phyloP scores from a whole-genome alignment of 805 yeast genomes.

The Priceomyces medius region DNA sequence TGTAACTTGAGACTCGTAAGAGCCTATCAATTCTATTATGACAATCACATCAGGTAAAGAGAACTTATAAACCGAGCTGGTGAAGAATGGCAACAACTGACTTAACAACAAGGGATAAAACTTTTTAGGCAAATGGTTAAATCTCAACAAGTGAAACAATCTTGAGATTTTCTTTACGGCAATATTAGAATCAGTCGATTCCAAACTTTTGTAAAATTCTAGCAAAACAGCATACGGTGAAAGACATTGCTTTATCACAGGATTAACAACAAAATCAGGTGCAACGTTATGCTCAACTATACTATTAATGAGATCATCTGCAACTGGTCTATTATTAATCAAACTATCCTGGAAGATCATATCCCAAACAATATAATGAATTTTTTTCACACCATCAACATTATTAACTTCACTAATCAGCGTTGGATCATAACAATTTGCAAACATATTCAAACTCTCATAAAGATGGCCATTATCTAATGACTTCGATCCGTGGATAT shows the following conservation, averaged over 20 bases:
- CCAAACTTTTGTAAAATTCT: conserved; percentile 42
- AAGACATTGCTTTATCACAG: conserved; percentile 63
- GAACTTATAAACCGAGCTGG: conserved; percentile 13
- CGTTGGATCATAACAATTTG: conserved; percentile 55
- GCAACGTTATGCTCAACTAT: conserved; percentile 40
- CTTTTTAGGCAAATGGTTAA: conserved; percentile 45
- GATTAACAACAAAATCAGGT: conserved; percentile 39
- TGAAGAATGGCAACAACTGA: conserved; percentile 47
- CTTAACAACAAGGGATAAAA: conserved; percentile 49
- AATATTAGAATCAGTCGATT: conserved; percentile 8
- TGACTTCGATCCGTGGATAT: conserved; percentile 46
- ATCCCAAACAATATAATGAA: conserved; percentile 55
- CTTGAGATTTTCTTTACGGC: conserved; percentile 41
- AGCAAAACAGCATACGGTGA: conserved; percentile 69
- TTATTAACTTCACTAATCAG: conserved; percentile 14
- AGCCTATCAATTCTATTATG: conserved; percentile 40
- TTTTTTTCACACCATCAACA: conserved; percentile 40
- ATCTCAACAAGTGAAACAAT: conserved; percentile 48
- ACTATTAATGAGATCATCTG: conserved; percentile 57
- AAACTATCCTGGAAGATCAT: conserved; percentile 60
- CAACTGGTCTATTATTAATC: conserved; percentile 49
- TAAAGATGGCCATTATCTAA: conserved; percentile 54
- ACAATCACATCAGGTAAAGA: conserved; percentile 33
- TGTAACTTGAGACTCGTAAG: conserved; percentile 25
- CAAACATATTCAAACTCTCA: conserved; percentile 65